phyloP scores from a whole-genome alignment of 768 basidiomycete species.

The Lyophyllum atratum region DNA sequence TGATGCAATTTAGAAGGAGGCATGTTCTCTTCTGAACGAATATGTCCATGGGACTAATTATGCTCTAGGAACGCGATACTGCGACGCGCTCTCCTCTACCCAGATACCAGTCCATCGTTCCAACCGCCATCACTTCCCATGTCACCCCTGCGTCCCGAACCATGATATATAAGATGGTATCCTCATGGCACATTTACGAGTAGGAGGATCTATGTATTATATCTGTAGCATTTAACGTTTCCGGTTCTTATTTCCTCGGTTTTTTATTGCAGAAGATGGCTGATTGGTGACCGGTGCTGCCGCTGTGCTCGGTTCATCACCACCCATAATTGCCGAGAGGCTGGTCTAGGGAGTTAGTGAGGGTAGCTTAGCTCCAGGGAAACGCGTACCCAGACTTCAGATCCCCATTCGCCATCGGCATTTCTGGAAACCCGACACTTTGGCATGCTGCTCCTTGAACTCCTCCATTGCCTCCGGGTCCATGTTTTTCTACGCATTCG shows the following conservation, averaged over 20 bases:
- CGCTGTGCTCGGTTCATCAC: slow-evolving; percentile 15
- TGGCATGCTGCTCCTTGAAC: slow-evolving; percentile 61
- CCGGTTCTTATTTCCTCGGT: slow-evolving; percentile 34
- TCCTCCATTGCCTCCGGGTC: slow-evolving; percentile 72
- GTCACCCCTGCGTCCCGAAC: slow-evolving; percentile 5
- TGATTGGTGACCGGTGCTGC: not conserved
- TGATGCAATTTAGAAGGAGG: slow-evolving; percentile 74
- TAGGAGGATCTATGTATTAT: not conserved
- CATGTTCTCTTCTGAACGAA: slow-evolving; percentile 20
- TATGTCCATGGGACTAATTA: not conserved
- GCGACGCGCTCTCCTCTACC: slow-evolving; percentile 59
- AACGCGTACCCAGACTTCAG: slow-evolving; percentile 51
- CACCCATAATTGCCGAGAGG: slow-evolving; percentile 41
- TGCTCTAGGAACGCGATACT: slow-evolving; percentile 50
- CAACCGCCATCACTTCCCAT: slow-evolving; percentile 13
- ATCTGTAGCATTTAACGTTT: slow-evolving; percentile 28
- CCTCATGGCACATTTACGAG: not conserved
- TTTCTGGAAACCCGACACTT: slow-evolving; percentile 54
- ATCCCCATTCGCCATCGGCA: slow-evolving; percentile 60
- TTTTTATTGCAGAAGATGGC: slow-evolving; percentile 13
- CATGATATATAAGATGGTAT: not conserved
- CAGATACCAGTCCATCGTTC: slow-evolving; percentile 21
- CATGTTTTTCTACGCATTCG: slow-evolving; percentile 63
- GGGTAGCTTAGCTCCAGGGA: not conserved
- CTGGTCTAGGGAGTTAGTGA: slow-evolving; percentile 28